Conservation (phyloP, 805 yeast species). For the Millerago galiae region DNA sequence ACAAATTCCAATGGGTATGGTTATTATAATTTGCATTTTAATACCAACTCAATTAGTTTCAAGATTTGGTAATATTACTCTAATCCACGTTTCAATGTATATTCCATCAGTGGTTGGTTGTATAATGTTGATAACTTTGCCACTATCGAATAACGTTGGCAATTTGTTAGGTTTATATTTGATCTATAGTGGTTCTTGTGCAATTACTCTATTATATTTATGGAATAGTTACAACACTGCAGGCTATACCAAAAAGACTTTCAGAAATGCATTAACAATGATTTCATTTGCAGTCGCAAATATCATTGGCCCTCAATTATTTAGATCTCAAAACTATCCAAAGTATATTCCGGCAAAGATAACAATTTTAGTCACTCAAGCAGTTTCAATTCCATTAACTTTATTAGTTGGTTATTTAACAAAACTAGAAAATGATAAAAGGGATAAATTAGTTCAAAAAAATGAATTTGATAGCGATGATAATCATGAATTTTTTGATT, state of each 20-base stretch:
- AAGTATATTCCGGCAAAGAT: slow-evolving; percentile 51
- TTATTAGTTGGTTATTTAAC: slow-evolving; percentile 35
- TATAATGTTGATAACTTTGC: slow-evolving; percentile 35
- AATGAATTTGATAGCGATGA: background rate
- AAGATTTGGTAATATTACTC: slow-evolving; percentile 27
- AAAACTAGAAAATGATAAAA: slow-evolving; percentile 39
- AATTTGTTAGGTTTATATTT: slow-evolving; percentile 42
- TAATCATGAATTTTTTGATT: slow-evolving; percentile 8
- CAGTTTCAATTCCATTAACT: slow-evolving; percentile 36
- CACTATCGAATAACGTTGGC: slow-evolving; percentile 32
- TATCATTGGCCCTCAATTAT: slow-evolving; percentile 58
- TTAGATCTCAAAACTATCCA: slow-evolving; percentile 43
- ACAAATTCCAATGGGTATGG: slow-evolving; percentile 49
- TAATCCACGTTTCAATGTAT: slow-evolving; percentile 32
- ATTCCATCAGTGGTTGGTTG: slow-evolving; percentile 45
- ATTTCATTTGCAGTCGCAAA: slow-evolving; percentile 47
- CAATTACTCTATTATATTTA: slow-evolving; percentile 47
- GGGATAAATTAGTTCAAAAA: slow-evolving; percentile 28
- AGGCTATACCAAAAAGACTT: slow-evolving; percentile 49
- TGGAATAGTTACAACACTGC: slow-evolving; percentile 57
- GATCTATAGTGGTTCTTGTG: slow-evolving; percentile 45
- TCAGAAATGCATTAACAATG: slow-evolving; percentile 46
- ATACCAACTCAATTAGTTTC: slow-evolving; percentile 31
- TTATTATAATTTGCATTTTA: slow-evolving; percentile 36
- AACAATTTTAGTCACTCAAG: slow-evolving; percentile 44